A percentile compares a stretch with the other conserved stretches of the same genome.
These are phyloP conservation scores for Microstroma glucosiphilum DNA, from an alignment of 1,284 basidiomycete species.

Conservation along the genomic window DNA sequence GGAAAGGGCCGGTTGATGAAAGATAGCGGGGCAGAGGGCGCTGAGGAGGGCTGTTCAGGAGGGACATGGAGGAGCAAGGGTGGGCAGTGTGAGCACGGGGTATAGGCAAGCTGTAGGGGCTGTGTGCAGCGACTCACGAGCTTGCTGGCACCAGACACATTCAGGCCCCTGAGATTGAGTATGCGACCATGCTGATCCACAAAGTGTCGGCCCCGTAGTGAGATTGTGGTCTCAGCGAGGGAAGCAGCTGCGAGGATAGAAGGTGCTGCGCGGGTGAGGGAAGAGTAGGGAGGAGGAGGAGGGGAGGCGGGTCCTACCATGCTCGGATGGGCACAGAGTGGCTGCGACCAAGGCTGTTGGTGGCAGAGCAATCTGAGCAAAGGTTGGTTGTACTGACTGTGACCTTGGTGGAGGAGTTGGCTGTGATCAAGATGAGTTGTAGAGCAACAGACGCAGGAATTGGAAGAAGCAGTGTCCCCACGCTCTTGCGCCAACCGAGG, in stretches of 20 bases:
- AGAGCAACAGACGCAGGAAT: neutral
- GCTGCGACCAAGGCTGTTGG: neutral
- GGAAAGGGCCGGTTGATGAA: slow-evolving; percentile 52
- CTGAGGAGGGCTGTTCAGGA: too few species aligned
- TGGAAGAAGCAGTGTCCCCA: neutral
- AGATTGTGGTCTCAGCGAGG: neutral
- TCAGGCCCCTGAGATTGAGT: slow-evolving; percentile 51
- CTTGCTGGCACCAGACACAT: slow-evolving; percentile 51
- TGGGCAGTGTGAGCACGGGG: slow-evolving; percentile 44
- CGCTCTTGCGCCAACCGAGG: too few species aligned
- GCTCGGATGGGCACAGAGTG: neutral
- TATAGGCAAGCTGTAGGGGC: slow-evolving; percentile 26
- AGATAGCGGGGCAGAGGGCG: too few species aligned
- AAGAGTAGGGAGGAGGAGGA: too few species aligned
- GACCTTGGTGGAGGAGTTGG: neutral
- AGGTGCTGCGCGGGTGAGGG: too few species aligned
- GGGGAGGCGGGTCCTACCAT: too few species aligned
- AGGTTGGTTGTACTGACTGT: neutral
- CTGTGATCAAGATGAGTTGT: neutral
- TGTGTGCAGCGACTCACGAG: slow-evolving; percentile 30
- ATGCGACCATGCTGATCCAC: slow-evolving; percentile 44
- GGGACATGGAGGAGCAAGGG: slow-evolving; percentile 20
- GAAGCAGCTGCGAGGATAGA: neutral
- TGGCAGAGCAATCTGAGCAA: neutral
- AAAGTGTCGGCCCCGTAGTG: slow-evolving; percentile 28